Evolutionary conservation across 352 stramenopile genomes (phyloP), one percentile per base, ranked within the genome.

Genomic region (Blastocystis sp.): DNA sequence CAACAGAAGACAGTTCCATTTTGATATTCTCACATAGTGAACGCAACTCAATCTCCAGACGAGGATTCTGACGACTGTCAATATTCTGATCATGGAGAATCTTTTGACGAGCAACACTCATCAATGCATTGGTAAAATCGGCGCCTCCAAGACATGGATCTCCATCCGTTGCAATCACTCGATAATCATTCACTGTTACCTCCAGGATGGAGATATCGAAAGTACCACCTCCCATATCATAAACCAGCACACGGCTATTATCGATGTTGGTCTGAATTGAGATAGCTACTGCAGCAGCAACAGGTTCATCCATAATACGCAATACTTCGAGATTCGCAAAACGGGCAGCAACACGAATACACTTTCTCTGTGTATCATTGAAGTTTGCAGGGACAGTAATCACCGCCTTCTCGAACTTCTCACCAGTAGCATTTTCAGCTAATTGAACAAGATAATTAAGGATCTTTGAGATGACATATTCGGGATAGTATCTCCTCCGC

Each of bases 181-280:
- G 91, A n/a, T 59, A 79, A 53, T 79, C 68, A 35, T 79, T 79
- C 22, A 79, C 40, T 0, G 68, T 59, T 27, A 79, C 68, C 27
- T 79, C 68, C 40, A 79, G 22, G 37, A 79, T 79, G 35, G 80
- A 92, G 9, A 94, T 92, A 90, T 94, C 92, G 89, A 94, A 94
- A 13, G 92, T 94, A 44, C 92, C 92, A 58, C 92, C 92, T 59
- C 92, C 92, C 24, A 94, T 76, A 90, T 94, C 92, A 88, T 93
- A 94, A 70, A 94, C 73, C n/a, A 79, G 15, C 5, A 79, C 68
- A 27, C 68, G 37, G 24, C 68, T 79, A 33, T 79, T 79, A 53
- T 79, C 68, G 68, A 79, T 79, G 40, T 79, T 79, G 17, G 68
- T 79, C 19, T 79, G 35, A 35, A 79, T 79, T n/a, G 68, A 79